Conservation (phyloP, 257 asterid species). For the Lithospermum erythrorhizon region DNA sequence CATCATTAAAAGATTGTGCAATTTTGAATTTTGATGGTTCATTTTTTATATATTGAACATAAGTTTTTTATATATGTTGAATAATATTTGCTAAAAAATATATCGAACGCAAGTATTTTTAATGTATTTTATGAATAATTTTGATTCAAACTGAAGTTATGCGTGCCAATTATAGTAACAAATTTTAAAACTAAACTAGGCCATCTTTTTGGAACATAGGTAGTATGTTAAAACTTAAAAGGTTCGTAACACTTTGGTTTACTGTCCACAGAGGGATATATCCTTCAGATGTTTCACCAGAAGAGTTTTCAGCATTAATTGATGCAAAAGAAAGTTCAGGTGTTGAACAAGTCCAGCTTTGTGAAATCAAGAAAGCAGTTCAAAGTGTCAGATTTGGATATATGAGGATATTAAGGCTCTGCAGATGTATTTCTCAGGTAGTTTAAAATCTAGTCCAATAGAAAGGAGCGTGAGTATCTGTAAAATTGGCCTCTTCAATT, state of each 20-base stretch:
- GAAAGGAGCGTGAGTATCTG: background rate
- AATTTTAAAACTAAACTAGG: too few relatives aligned
- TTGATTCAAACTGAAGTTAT: too few relatives aligned
- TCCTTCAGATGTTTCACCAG: slow-evolving; percentile 62
- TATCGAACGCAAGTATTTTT: too few relatives aligned
- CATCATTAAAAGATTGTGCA: too few relatives aligned
- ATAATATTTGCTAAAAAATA: too few relatives aligned
- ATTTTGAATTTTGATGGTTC: too few relatives aligned
- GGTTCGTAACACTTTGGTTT: background rate
- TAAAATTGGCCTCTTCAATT: background rate
- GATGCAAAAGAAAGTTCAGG: slow-evolving; percentile 11
- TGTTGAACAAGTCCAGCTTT: slow-evolving; percentile 14
- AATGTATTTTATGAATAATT: too few relatives aligned
- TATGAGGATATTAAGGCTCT: slow-evolving; percentile 54
- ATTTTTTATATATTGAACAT: too few relatives aligned
- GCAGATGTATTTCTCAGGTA: slow-evolving; percentile 39
- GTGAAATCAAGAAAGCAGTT: slow-evolving; percentile 31
- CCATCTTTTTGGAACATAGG: too few relatives aligned
- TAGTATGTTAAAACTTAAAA: too few relatives aligned
- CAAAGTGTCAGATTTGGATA: slow-evolving; percentile 45
- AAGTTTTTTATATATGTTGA: too few relatives aligned
- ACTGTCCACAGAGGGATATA: slow-evolving; percentile 55
- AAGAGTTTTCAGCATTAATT: slow-evolving; percentile 20
- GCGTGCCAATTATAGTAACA: too few relatives aligned
- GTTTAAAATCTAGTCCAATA: slow-evolving; percentile 29